Evolutionary conservation across 2,329 filamentous ascomycete species (phyloP).

Genomic region (Meredithiella fracta): DNA sequence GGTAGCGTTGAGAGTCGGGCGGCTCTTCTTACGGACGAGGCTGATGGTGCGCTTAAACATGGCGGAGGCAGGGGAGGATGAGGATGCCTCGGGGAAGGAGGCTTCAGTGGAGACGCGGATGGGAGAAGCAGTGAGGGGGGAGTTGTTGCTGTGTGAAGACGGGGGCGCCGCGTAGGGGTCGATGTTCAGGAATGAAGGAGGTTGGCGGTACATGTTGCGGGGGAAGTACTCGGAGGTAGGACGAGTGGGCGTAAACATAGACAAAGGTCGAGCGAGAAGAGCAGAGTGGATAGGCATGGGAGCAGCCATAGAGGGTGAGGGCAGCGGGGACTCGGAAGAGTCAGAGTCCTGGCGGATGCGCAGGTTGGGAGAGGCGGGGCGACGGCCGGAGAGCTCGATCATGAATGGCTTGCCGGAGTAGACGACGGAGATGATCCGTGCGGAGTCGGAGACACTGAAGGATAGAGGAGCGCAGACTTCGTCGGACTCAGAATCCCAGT

Average conservation of each 20-base stretch:
- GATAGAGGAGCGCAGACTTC: constrained; percentile 16
- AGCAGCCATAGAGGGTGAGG: constrained; percentile 12
- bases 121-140: constrained; percentile 1
- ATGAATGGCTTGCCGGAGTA: constrained; percentile 44
- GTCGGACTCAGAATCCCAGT: constrained; percentile 25
- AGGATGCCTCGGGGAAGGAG: constrained; percentile 24
- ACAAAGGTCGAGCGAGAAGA: constrained; percentile 7
- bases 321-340: constrained; percentile 13
- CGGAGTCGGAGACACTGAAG: constrained; percentile 29
- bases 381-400: constrained; percentile 28
- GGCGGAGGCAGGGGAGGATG: background rate
- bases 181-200: constrained; percentile 34
- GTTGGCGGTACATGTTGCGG: constrained; percentile 15
- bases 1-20: constrained; percentile 26
- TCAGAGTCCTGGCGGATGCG: constrained; percentile 19
- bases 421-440: constrained; percentile 41
- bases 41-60: constrained; percentile 38
- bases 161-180: constrained; percentile 34
- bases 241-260: constrained; percentile 8
- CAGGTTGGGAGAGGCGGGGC: constrained; percentile 21
- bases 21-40: constrained; percentile 38
- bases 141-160: constrained; percentile 1
- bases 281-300: background rate
- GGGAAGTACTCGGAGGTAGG: constrained; percentile 15
- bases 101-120: constrained; percentile 15